These are phyloP conservation scores for Oenanthe javanica DNA, from an alignment of 140 eudicot species.

Conservation along the genomic window DNA sequence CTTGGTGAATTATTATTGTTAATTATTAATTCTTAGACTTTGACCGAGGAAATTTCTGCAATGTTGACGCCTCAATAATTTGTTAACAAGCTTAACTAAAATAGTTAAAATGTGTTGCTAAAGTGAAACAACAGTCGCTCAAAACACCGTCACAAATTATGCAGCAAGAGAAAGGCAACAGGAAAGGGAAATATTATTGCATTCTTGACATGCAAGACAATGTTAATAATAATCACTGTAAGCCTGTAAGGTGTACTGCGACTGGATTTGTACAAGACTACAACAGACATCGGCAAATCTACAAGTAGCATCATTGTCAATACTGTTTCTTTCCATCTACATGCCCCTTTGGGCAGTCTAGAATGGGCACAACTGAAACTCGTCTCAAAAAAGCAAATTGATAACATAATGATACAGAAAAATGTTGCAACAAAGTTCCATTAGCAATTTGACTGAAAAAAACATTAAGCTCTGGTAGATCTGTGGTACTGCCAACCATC, in stretches of 20 bases:
- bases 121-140: neutral
- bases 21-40: no score
- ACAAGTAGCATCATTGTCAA: neutral
- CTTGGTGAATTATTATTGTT: no score
- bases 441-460: neutral
- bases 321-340: neutral
- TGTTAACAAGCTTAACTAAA: no score
- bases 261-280: neutral
- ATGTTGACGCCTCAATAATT: no score
- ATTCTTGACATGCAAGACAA: neutral
- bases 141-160: neutral
- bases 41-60: no score
- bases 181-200: neutral
- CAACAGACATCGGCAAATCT: neutral
- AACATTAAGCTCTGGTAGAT: neutral
- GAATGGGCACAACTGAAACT: neutral
- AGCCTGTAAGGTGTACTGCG: no score
- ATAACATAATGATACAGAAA: conserved; percentile 2
- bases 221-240: neutral
- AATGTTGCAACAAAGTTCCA: neutral
- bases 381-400: neutral
- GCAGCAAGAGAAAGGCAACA: neutral
- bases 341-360: no score
- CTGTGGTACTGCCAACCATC: conserved; percentile 67
- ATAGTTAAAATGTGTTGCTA: no score